Base-by-base conservation (phyloP, 2,329 filamentous ascomycete species). In the Botrytis deweyae region DNA sequence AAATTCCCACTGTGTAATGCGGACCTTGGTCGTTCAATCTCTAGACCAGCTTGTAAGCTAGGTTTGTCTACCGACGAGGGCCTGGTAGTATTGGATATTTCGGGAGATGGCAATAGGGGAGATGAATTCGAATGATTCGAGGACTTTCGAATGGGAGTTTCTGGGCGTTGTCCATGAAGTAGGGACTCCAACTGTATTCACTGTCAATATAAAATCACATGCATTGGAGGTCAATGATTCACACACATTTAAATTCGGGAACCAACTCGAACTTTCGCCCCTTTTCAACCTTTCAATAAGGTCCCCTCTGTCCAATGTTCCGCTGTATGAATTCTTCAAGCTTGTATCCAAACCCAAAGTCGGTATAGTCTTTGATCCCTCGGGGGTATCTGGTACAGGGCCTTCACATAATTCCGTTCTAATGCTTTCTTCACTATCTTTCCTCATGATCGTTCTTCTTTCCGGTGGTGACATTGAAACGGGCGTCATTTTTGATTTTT, bases 271-370 rank as follows among this genome's bases (percentile, higher is more conserved):
- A 79, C 89, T 92, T 82, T 94, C 90, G 46, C 90, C 90, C 81
- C 88, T 89, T 84, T 98, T 98, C 77, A 98, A 87, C 76, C 91
- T 88, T 82, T 94, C 89, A 73, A 98, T 98, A 78, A 97, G 85
- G 82, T 95, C 92, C 73, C 90, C 89, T 76, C 95, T 88, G 81
- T 94, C 90, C 29, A 86, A 86, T 46, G 75, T 79, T 66, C 72
- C 76, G 75, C 76, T 73, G 55, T 65, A 73, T 42, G 76, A 70
- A 66, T 77, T 78, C 36, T 59, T 65, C 59, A 77, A 77, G 46
- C 46, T 66, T 20, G 75, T 70, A 49, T 76, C 68, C 72, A 77
- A 73, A n/a, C n/a, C 73, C 20, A 72, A 40, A 16, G 68, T 49
- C 72, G 74, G 69, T 72, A 67, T 42, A 40, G 12, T 62, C 36